These are phyloP conservation scores for Fagopyrum homotropicum DNA, from an alignment of 148 eudicot genomes.

Conservation along the genomic window DNA sequence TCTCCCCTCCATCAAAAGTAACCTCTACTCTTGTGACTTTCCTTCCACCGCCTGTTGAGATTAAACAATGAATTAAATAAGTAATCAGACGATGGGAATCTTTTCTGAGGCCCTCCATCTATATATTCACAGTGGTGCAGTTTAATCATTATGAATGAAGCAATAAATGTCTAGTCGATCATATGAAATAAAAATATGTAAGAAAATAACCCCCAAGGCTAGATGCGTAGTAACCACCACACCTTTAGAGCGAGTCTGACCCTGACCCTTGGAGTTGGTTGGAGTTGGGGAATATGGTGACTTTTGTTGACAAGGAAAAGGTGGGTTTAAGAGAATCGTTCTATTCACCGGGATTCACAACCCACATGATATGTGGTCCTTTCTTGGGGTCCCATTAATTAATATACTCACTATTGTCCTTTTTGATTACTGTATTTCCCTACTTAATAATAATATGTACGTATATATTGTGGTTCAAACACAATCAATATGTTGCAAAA, in stretches of 20 bases:
- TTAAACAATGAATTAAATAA: no score
- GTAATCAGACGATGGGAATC: no score
- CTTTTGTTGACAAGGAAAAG: background rate
- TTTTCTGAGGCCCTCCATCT: no score
- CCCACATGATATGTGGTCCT: conserved; percentile 5
- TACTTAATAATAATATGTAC: background rate
- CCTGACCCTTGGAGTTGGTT: background rate
- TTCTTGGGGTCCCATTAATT: background rate
- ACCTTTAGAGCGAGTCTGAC: background rate
- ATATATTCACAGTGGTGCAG: no score
- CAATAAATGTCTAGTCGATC: no score
- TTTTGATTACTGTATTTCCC: background rate
- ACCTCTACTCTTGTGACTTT: conserved; percentile 91
- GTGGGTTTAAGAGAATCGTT: background rate
- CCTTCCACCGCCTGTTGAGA: conserved; percentile 68
- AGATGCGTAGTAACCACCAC: conserved; percentile 3
- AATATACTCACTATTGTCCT: background rate
- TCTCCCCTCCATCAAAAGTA: conserved; percentile 82
- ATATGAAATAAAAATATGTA: no score
- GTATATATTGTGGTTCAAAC: background rate
- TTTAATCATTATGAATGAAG: no score
- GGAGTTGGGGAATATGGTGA: background rate
- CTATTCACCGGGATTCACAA: background rate
- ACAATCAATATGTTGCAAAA: background rate
- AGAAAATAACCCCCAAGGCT: background rate